Conservation (phyloP, 1,284 basidiomycete genomes). For the Sporisorium reilianum region DNA sequence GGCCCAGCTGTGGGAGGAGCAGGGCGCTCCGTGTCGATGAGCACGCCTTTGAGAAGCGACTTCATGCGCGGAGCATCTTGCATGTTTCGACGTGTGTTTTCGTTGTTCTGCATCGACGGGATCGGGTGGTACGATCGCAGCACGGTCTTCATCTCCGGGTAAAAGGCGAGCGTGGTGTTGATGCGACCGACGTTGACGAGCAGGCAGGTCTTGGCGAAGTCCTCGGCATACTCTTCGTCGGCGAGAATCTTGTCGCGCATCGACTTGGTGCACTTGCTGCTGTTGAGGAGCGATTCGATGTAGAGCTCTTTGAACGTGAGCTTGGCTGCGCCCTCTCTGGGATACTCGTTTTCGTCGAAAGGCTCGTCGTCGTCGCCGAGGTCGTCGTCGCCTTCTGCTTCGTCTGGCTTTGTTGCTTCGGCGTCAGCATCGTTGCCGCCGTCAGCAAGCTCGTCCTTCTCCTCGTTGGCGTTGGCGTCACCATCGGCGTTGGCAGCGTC, state of each 20-base stretch:
- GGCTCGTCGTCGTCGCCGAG: constrained; percentile 39
- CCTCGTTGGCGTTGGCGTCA: constrained; percentile 30
- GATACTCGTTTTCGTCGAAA: constrained; percentile 48
- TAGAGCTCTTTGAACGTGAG: constrained; percentile 84
- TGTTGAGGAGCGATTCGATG: constrained; percentile 81
- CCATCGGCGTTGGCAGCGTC: constrained; percentile 22
- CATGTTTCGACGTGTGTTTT: constrained; percentile 77
- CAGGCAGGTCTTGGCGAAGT: constrained; percentile 82
- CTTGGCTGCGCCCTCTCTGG: constrained; percentile 55
- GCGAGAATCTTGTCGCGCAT: constrained; percentile 86
- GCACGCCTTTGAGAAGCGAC: constrained; percentile 80
- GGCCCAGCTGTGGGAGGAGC: constrained; percentile 56
- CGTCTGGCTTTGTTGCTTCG: constrained; percentile 14
- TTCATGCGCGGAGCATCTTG: constrained; percentile 86
- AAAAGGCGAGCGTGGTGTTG: constrained; percentile 89
- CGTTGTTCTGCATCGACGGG: constrained; percentile 78
- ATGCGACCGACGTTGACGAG: constrained; percentile 92
- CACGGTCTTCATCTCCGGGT: constrained; percentile 81
- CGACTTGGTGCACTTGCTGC: constrained; percentile 84
- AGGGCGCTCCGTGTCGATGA: constrained; percentile 77
- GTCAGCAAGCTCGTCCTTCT: constrained; percentile 51
- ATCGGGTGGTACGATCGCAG: constrained; percentile 85
- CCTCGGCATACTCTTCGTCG: constrained; percentile 81
- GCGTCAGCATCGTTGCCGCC: constrained; percentile 21
- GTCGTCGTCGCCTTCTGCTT: constrained; percentile 30